Evolutionary conservation across 345 rosid genomes (phyloP).

Genomic region (Streptanthus diversifolius): DNA sequence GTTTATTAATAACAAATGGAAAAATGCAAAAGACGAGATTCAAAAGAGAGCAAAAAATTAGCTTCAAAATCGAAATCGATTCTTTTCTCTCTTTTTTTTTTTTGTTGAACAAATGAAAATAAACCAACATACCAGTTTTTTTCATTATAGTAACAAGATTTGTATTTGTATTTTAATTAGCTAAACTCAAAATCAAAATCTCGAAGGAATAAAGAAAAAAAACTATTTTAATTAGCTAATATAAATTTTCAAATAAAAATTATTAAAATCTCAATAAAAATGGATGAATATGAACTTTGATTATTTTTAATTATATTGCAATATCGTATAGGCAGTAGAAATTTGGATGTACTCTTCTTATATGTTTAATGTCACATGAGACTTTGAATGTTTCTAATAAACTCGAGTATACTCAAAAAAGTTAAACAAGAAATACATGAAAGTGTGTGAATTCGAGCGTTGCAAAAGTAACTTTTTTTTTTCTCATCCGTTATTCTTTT

Average conservation of each 20-base stretch:
- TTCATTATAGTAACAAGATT: neutral
- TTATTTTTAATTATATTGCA: neutral
- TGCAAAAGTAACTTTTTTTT: conserved; percentile 11
- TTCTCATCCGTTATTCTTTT: conserved; percentile 27
- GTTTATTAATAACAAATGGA: too few relatives aligned
- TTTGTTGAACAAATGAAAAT: neutral
- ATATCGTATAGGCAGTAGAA: neutral
- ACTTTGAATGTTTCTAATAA: conserved; percentile 13
- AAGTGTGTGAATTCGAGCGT: conserved; percentile 13
- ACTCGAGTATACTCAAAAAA: neutral
- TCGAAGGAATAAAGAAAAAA: too few relatives aligned
- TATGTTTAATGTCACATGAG: neutral
- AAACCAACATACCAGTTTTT: neutral
- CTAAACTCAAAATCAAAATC: neutral
- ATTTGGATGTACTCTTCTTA: neutral
- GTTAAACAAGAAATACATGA: conserved; percentile 14
- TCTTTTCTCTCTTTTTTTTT: neutral
- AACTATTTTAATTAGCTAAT: too few relatives aligned
- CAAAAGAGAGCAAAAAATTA: too few relatives aligned
- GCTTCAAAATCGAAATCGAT: neutral
- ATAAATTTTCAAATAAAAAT: too few relatives aligned
- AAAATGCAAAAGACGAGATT: too few relatives aligned
- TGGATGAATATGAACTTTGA: too few relatives aligned
- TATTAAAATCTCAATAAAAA: too few relatives aligned
- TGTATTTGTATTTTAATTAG: neutral